Evolutionary conservation across 2,329 filamentous ascomycete genomes (phyloP).

Genomic region (Penicillium brevicompactum): DNA sequence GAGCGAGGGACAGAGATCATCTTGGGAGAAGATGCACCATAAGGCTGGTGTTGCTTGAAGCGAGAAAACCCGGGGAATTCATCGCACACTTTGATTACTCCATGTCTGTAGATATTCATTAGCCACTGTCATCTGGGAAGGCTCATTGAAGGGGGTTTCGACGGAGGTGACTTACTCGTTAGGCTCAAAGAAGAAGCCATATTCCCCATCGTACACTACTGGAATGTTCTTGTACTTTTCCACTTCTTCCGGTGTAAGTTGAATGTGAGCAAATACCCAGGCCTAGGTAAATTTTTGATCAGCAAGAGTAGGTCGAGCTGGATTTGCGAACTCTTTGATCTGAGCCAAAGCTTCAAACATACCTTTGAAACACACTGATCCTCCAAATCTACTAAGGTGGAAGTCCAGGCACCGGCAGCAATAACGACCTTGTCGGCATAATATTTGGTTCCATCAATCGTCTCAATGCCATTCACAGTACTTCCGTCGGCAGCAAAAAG

Average conservation of each 20-base stretch:
- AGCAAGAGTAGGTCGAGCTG: not conserved
- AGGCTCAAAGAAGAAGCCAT: conserved; percentile 54
- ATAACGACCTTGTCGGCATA: conserved; percentile 49
- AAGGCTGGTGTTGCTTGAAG: conserved; percentile 30
- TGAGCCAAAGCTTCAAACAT: conserved; percentile 14
- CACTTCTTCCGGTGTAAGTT: conserved; percentile 45
- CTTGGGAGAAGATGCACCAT: conserved; percentile 48
- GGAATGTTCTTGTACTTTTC: conserved; percentile 46
- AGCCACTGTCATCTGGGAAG: not conserved
- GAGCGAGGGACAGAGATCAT: conserved; percentile 18
- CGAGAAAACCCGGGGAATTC: conserved; percentile 52
- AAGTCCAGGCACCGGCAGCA: conserved; percentile 34
- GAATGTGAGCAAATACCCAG: conserved; percentile 52
- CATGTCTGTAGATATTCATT: conserved; percentile 20
- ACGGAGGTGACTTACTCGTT: conserved; percentile 27
- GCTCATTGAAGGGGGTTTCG: not conserved
- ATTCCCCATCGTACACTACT: conserved; percentile 50
- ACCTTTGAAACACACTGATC: conserved; percentile 47
- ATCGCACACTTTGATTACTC: conserved; percentile 47
- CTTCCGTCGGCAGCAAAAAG: conserved; percentile 39
- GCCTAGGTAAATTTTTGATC: conserved; percentile 24
- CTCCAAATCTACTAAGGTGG: conserved; percentile 28
- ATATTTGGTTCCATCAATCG: conserved; percentile 45
- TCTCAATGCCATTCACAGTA: conserved; percentile 47
- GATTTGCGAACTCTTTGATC: not conserved